A percentile compares a stretch with the other conserved stretches of the same genome.
phyloP scores from a whole-genome alignment of 2,329 filamentous ascomycete genomes.

The Fusarium sp. region DNA sequence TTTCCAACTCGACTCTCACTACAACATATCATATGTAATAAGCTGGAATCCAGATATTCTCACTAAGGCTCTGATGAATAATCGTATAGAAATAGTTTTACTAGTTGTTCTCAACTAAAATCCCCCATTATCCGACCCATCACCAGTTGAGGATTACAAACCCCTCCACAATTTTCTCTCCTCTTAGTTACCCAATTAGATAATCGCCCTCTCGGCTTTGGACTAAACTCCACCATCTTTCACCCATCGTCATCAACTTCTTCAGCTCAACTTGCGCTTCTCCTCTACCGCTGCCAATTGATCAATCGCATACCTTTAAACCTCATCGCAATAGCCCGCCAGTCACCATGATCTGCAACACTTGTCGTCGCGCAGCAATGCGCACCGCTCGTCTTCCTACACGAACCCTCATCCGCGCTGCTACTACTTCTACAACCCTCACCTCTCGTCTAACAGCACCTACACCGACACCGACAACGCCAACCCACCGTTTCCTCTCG shows the following conservation, averaged over 20 bases:
- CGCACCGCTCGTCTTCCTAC: conserved; percentile 36
- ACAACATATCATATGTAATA: not conserved
- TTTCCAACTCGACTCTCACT: not conserved
- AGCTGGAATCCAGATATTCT: not conserved
- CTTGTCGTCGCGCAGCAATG: conserved; percentile 47
- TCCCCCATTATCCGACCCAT: not conserved
- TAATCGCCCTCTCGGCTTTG: conserved; percentile 16
- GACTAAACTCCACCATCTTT: conserved; percentile 24
- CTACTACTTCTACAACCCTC: conserved; percentile 12
- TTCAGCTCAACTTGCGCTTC: not conserved
- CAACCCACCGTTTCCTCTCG: conserved; percentile 27
- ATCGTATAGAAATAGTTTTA: too few relatives aligned
- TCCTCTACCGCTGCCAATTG: conserved; percentile 23
- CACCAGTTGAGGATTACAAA: conserved; percentile 46
- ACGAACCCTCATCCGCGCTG: conserved; percentile 27
- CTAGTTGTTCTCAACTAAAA: not conserved
- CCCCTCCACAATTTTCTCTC: conserved; percentile 39
- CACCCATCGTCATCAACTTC: conserved; percentile 28
- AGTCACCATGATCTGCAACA: conserved; percentile 45
- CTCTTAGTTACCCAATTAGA: conserved; percentile 24
- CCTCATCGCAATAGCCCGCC: not conserved
- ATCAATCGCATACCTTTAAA: conserved; percentile 6
- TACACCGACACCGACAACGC: conserved; percentile 21
- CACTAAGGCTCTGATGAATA: too few relatives aligned
- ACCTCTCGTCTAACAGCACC: conserved; percentile 18